Conservation (phyloP, 2,329 filamentous ascomycete species). For the Sarocladium oryzae region DNA sequence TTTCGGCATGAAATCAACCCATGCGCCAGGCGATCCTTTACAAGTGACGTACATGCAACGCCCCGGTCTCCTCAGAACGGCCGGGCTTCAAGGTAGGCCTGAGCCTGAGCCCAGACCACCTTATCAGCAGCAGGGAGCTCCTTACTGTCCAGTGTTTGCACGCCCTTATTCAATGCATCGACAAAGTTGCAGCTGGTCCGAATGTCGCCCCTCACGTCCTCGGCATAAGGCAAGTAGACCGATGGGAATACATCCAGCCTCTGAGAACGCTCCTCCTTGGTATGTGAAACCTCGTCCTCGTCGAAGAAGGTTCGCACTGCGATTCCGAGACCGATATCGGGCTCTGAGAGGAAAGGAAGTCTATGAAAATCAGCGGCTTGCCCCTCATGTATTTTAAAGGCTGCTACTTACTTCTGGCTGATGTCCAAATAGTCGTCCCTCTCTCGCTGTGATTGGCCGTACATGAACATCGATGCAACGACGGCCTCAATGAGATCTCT, state of each 20-base stretch:
- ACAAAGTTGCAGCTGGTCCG: slow-evolving; percentile 52
- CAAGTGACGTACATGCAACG: not conserved
- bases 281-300: slow-evolving; percentile 56
- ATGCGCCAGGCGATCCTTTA: not conserved
- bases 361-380: slow-evolving; percentile 24
- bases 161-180: slow-evolving; percentile 48
- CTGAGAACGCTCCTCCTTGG: slow-evolving; percentile 36
- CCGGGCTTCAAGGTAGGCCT: slow-evolving; percentile 42
- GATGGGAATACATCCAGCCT: slow-evolving; percentile 45
- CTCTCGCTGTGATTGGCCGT: slow-evolving; percentile 68
- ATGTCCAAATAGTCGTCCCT: slow-evolving; percentile 61
- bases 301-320: slow-evolving; percentile 75
- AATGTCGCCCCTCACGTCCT: slow-evolving; percentile 53
- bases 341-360: slow-evolving; percentile 62
- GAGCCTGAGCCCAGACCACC: slow-evolving; percentile 48
- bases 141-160: slow-evolving; percentile 45
- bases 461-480: slow-evolving; percentile 71
- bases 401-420: slow-evolving; percentile 57
- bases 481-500: slow-evolving; percentile 82
- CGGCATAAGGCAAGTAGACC: slow-evolving; percentile 52
- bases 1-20: not conserved
- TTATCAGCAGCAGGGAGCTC: slow-evolving; percentile 42
- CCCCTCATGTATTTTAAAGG: slow-evolving; percentile 14
- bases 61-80: slow-evolving; percentile 25
- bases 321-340: slow-evolving; percentile 70